Evolutionary conservation across 257 asterid species (phyloP), one percentile per base, ranked within the genome.

Genomic region (Dorcoceras hygrometricum): DNA sequence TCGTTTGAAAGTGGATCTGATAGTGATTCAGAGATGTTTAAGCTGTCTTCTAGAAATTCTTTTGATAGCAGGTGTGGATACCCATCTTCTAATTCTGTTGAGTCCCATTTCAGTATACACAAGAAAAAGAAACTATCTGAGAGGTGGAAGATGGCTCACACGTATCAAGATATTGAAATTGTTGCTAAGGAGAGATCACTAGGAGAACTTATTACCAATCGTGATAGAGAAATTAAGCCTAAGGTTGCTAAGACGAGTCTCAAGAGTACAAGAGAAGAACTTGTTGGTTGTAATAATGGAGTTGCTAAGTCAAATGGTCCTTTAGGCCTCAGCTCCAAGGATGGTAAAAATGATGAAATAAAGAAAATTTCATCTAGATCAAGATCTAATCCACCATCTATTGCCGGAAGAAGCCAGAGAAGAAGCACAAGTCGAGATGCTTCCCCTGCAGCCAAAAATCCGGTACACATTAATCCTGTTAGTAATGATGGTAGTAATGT

Each of bases 81-180:
- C 65, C 70, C 83, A 62, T 80, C 89, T 27, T 68, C 83, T 65
- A 73, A 67, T 78, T 72, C 67, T 48, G 61, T 60, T n/a, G 84
- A 82, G 70, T 86, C 96, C 62, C 73, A 88, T 61, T 80, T 80
- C 66, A 84, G 75, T 69, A 90, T 57, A 78, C 96, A 90, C 76
- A 95, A 93, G 6, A 94, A 79, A 74, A 87, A 80, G 78, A 80
- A 91, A 69, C 75, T 90, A 23, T 88, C 99, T 14, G 95, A 90
- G 78, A 83, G 96, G 80, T 90, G 97, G 99, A 89, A 79, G 76
- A 80, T 74, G 86, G 66, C 86, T 75, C 95, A 68, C 60, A 80
- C 72, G 62, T 73, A 79, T 71, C 93, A 77, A 66, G 86, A 79
- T 75, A 28, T 82, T 71, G 93, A 87, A 80, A 56, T 84, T 74